Evolutionary conservation across 176 grass and related monocot species (phyloP), one percentile per base, ranked within the genome.

Genomic region (Typha latifolia): DNA sequence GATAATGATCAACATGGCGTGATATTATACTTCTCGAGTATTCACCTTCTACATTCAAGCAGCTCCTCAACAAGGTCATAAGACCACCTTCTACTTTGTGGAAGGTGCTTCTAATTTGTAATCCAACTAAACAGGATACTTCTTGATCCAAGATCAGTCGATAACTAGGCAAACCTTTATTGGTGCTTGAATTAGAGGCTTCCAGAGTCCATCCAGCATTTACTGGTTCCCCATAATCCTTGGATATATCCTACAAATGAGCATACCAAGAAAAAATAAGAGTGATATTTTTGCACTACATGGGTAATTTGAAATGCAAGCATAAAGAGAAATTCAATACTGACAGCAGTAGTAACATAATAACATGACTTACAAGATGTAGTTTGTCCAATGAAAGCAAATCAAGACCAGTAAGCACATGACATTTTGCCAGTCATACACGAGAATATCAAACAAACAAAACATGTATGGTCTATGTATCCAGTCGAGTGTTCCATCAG

Each of bases 1-100:
- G 85, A 22, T 91, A 78, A 66, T 96, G 93, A 73, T 96, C 88
- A 12, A 91, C 18, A 67, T 80, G 49, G 13, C 82, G 72, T 10
- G 85, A 86, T 80, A 91, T 66, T 52, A 96, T 84, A 82, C 72
- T 84, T 66, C 76, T 85, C 16, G 51, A 84, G 6, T 66, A 55
- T 27, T 70, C 67, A 14, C 52, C 78, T 78, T 96, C 93, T 23
- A 74, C 74, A 62, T 89, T 83, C 62, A 96, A 75, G 71, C 88
- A 86, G 71, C 5, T 50, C 61, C 62, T 85, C 75, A 96, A 65
- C 65, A 96, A 24, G 51, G 62, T 72, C 78, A 86, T 86, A 49
- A 91, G 9, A 12, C 85, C 88, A 3, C 80, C 82, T 91, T 89
- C 68, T 51, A 96, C 68, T 66, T 67, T 57, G 32, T 89, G 83